Evolutionary conservation across 140 eudicot genomes (phyloP), one percentile per base, ranked within the genome.

Genomic region (Flaveria floridana): DNA sequence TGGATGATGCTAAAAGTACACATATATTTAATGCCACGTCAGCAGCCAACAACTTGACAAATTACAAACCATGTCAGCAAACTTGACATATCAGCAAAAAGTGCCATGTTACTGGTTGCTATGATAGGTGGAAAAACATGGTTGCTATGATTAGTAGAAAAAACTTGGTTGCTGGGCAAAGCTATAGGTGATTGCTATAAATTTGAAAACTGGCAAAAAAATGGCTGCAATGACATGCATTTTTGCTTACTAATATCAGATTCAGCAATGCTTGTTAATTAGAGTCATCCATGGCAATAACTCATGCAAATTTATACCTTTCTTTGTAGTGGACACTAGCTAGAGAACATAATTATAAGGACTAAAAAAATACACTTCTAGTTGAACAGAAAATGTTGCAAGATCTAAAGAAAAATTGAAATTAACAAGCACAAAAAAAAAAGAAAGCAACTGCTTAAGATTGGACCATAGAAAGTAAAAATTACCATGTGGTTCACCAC

Each of bases 401-500:
- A 39, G 21, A 72, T 18, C 58, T 11, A 15, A 9, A 55, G 34
- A 39, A 55, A 56, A 15, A 8, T 7, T 19, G 12, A 67, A 19
- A 67, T 4, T 4, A 26, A 25, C 77, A 80, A 14, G 55, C 77
- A 68, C 9, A 26, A 41, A 15, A 78, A 71, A 57, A 39, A 79
- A 21, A 34, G 57, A 41, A 41, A 52, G 73, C 25, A 34, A 76
- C 25, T 20, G 65, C 52, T 44, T 8, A 63, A 65, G 20, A 34
- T 39, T 58, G 28, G 48, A 77, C 11, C 26, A 68, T 55, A 77
- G 25, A 10, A 50, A 65, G 70, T 78, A 63, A 78, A 59, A 65
- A 53, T 65, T 79, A 94, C 99, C 99, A 78, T 79, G 87, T 34
- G 84, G 47, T 44, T 88, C 95, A 12, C 52, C 20, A 66, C 64